Base-by-base conservation (phyloP, 2,329 filamentous ascomycete genomes). In the Didymella keratinophila region DNA sequence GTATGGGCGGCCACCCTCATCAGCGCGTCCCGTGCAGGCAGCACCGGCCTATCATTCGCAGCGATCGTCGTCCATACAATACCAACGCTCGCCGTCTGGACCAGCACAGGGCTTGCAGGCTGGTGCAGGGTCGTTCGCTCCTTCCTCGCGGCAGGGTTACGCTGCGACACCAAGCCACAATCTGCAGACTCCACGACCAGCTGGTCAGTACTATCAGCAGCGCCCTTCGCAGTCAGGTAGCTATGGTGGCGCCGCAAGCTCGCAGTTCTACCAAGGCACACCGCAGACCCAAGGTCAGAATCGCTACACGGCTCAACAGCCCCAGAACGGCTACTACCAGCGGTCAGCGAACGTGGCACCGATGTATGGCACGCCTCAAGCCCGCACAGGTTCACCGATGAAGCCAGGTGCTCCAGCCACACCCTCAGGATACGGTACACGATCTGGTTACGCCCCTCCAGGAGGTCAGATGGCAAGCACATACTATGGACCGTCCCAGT, bases 11-110 rank as follows among this genome's bases (percentile, higher is more conserved):
- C 59, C 73, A 34, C 44, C 71, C 30, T 64, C 70, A 11, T 60
- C 67, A 23, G 64, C 67, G 23, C 72, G 75, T 20, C 70, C 73
- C 49, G 66, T 71, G n/a, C 71, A 70, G 55, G 52, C 66, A 12
- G 52, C 71, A 16, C 69, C 66, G 30, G 71, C 71, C 52, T 78
- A 73, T 52, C 67, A 75, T 27, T 73, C 75, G 61, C 75, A 77
- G 53, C 65, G 75, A 41, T 76, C 76, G 9, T 75, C 76, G 0
- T 77, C 75, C 3, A 67, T 77, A 36, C 72, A 76, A 32, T 71
- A 75, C 41, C 71, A 73, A 49, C 73, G 74, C 36, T 73, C 73
- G 34, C 67, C 71, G n/a, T 71, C 71, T 12, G 68, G 68, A 21
- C 60, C 66, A 10, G 52, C 66, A 5, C 73, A 72, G 45, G 55